phyloP scores from a whole-genome alignment of 225 moss, liverwort and hornwort genomes.

The Polytrichum commune region DNA sequence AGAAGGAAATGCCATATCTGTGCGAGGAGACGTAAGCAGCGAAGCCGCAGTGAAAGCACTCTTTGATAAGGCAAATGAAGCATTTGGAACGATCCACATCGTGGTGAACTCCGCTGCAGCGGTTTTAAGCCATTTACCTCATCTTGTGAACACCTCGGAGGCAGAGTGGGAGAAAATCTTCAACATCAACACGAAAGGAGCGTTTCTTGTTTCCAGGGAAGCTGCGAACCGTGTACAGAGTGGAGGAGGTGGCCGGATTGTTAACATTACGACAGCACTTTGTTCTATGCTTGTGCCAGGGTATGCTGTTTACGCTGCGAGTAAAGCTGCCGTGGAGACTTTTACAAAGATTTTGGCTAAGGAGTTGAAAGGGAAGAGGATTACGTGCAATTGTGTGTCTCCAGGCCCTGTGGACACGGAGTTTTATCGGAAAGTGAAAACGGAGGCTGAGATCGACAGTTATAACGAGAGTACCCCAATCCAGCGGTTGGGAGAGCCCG shows the following conservation, averaged over 20 bases:
- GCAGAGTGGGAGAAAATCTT: conserved; percentile 55
- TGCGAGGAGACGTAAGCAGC: conserved; percentile 49
- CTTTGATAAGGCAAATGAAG: conserved; percentile 44
- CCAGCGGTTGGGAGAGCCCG: conserved; percentile 60
- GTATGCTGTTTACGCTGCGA: conserved; percentile 40
- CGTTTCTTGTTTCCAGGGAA: conserved; percentile 55
- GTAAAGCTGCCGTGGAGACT: conserved; percentile 73
- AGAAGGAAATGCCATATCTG: conserved; percentile 33
- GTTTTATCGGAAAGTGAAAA: no score
- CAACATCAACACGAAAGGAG: conserved; percentile 44
- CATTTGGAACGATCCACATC: conserved; percentile 45
- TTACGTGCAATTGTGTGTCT: conserved; percentile 65
- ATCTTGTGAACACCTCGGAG: conserved; percentile 31
- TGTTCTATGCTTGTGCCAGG: conserved; percentile 25
- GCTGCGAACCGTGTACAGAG: conserved; percentile 37
- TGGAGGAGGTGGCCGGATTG: conserved; percentile 51
- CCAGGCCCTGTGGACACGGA: conserved; percentile 68
- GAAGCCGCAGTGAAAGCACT: conserved; percentile 30
- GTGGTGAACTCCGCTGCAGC: conserved; percentile 53
- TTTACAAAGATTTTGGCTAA: conserved; percentile 67
- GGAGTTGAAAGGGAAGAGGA: conserved; percentile 62
- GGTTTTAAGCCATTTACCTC: conserved; percentile 8
- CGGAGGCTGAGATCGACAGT: conserved; percentile 24
- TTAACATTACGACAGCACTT: conserved; percentile 27
- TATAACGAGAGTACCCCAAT: conserved; percentile 12